A percentile compares a stretch with the other conserved stretches of the same genome.
These are phyloP conservation scores for Penicillium cataractarum DNA, from an alignment of 495 filamentous ascomycete species.

Conservation along the genomic window DNA sequence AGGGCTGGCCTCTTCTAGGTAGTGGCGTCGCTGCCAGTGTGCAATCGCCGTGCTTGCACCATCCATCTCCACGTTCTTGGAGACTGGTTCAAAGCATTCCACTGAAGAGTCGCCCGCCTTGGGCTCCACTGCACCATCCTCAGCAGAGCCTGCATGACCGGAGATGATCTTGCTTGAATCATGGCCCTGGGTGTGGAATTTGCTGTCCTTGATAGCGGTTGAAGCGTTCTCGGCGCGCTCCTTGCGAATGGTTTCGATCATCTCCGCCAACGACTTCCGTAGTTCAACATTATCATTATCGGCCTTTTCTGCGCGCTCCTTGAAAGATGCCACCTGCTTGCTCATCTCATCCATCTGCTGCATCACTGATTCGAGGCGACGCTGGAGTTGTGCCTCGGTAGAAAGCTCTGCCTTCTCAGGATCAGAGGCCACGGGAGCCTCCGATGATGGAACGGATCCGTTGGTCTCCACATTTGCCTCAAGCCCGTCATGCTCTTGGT, in stretches of 20 bases:
- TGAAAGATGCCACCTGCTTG: constrained; percentile 76
- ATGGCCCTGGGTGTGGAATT: constrained; percentile 12
- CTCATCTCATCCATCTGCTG: constrained; percentile 82
- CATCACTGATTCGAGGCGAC: constrained; percentile 76
- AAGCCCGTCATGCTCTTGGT: constrained; percentile 15
- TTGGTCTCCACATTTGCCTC: constrained; percentile 20
- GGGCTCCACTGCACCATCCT: constrained; percentile 15
- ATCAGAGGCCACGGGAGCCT: constrained; percentile 37
- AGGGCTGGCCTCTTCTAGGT: constrained; percentile 70
- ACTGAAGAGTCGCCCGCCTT: constrained; percentile 25
- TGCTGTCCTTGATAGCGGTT: background rate
- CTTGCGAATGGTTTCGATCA: constrained; percentile 79
- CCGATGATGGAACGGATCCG: constrained; percentile 16
- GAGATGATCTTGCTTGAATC: constrained; percentile 7
- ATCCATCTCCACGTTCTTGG: constrained; percentile 42
- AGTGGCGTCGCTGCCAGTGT: constrained; percentile 40
- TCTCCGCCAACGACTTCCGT: constrained; percentile 78
- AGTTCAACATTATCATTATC: constrained; percentile 70
- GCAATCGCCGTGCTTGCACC: constrained; percentile 43
- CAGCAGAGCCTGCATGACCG: constrained; percentile 8
- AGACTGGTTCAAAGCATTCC: constrained; percentile 29
- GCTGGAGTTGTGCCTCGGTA: constrained; percentile 58
- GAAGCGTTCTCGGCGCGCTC: constrained; percentile 53
- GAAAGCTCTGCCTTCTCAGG: constrained; percentile 36
- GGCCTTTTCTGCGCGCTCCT: constrained; percentile 74